Conservation (phyloP, 352 stramenopile genomes). For the Phytophthora boehmeriae region DNA sequence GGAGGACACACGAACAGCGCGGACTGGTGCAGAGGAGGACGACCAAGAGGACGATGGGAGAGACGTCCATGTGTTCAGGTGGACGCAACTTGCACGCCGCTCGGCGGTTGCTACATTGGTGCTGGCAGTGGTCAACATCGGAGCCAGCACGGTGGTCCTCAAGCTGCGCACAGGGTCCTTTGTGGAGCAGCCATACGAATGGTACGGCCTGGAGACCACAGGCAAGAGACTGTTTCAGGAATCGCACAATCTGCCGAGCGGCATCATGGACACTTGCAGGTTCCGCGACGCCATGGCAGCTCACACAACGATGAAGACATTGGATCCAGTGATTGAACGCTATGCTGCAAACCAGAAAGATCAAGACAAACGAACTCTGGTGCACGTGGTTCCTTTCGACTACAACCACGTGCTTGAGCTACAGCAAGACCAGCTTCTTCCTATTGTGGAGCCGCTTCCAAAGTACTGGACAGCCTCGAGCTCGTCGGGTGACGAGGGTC, state of each 20-base stretch:
- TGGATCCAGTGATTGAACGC: slow-evolving; percentile 38
- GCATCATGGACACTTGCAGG: slow-evolving; percentile 50
- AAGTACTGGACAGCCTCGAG: slow-evolving; percentile 20
- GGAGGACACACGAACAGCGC: slow-evolving; percentile 6
- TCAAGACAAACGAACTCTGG: slow-evolving; percentile 22
- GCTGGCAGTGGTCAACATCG: slow-evolving; percentile 12
- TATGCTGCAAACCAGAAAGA: slow-evolving; percentile 14
- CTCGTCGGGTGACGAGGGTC: slow-evolving; percentile 16
- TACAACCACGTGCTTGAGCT: slow-evolving; percentile 44
- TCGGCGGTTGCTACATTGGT: slow-evolving; percentile 32
- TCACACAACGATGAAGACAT: slow-evolving; percentile 21
- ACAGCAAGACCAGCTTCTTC: slow-evolving; percentile 34
- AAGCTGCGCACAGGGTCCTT: slow-evolving; percentile 55
- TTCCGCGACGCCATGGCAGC: slow-evolving; percentile 35
- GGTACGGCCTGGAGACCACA: slow-evolving; percentile 56
- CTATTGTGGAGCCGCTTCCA: slow-evolving; percentile 25
- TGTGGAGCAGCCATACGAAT: slow-evolving; percentile 60
- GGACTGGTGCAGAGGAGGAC: slow-evolving; percentile 22
- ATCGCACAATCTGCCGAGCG: slow-evolving; percentile 25
- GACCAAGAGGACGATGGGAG: slow-evolving; percentile 28
- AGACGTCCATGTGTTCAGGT: slow-evolving; percentile 34
- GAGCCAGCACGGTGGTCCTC: slow-evolving; percentile 43
- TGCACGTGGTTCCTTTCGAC: slow-evolving; percentile 61
- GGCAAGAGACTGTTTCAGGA: slow-evolving; percentile 44
- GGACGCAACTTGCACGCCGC: slow-evolving; percentile 29